Evolutionary conservation across 768 basidiomycete species (phyloP), one percentile per base, ranked within the genome.

Genomic region (Lentinula sp.): DNA sequence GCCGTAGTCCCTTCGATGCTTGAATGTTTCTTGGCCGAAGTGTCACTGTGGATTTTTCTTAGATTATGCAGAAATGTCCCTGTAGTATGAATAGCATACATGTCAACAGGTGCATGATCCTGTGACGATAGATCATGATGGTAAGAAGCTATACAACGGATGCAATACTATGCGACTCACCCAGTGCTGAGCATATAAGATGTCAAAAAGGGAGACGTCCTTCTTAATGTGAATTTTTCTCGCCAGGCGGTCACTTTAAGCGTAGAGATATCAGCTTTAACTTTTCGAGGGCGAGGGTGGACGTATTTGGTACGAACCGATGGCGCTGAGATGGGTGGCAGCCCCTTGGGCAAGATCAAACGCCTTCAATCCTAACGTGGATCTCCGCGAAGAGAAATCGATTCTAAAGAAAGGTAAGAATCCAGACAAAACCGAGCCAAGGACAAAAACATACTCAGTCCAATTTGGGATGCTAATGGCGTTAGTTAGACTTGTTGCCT

Each of bases 61-160:
- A 55, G 54, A 43, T 18, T 36, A 15, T 20, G 10, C 54, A 51
- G 12, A 52, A 20, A 52, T 23, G 23, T 23, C 18, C 50, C 54
- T 9, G 12, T 10, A 55, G 5, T 43, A 37, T 56, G 35, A 37
- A 36, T 56, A 51, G 6, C 86, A 63, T 71, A 90, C 90, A 68
- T 16, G 88, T 88, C 65, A 89, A 74, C 46, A 90, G 81, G 67
- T 92, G 89, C 89, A 91, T 90, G 66, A 91, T 87, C 33, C 90
- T 91, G 68, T 20, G 60, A 49, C n/a, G 62, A 60, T 10, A 50
- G 62, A 56, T 65, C 57, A 64, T 67, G 32, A 42, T 64, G 59
- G 23, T 35, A 53, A 23, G 57, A 49, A 32, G 65, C 58, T 62
- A 46, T 39, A 52, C 59, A 52, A 55, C 23, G 51, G 35, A 48